Evolutionary conservation across 371 early-diverging fungal genomes (phyloP).

Genomic region (Mortierella sp.): DNA sequence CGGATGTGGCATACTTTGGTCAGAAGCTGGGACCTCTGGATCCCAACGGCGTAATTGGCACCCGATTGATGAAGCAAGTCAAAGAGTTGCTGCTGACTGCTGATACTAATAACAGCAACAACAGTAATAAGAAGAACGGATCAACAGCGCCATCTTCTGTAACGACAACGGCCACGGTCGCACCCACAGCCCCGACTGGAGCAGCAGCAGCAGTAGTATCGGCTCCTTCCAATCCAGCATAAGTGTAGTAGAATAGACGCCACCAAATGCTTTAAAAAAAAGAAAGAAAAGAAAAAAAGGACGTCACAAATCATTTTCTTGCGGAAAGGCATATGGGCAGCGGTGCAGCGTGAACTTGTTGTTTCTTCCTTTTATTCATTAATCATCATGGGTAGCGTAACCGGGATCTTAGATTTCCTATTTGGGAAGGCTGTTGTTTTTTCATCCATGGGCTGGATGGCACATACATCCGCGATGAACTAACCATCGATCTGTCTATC

Average conservation of each 20-base stretch:
- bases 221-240: background rate
- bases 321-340: slow-evolving; percentile 4
- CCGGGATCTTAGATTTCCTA: slow-evolving; percentile 18
- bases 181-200: background rate
- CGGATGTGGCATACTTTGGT: slow-evolving; percentile 50
- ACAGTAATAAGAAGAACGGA: slow-evolving; percentile 29
- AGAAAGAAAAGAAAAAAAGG: background rate
- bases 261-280: background rate
- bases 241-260: background rate
- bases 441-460: background rate
- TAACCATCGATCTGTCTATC: slow-evolving; percentile 46
- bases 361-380: slow-evolving; percentile 39
- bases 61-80: slow-evolving; percentile 46
- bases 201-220: background rate
- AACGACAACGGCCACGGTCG: background rate
- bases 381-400: slow-evolving; percentile 47
- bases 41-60: slow-evolving; percentile 47
- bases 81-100: slow-evolving; percentile 39
- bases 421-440: slow-evolving; percentile 5
- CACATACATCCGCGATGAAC: slow-evolving; percentile 15
- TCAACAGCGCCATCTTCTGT: background rate
- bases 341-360: background rate
- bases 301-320: background rate
- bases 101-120: slow-evolving; percentile 14
- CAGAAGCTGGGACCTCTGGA: slow-evolving; percentile 47